phyloP scores from a whole-genome alignment of 441 rosid species.

The Aleurites moluccanus region DNA sequence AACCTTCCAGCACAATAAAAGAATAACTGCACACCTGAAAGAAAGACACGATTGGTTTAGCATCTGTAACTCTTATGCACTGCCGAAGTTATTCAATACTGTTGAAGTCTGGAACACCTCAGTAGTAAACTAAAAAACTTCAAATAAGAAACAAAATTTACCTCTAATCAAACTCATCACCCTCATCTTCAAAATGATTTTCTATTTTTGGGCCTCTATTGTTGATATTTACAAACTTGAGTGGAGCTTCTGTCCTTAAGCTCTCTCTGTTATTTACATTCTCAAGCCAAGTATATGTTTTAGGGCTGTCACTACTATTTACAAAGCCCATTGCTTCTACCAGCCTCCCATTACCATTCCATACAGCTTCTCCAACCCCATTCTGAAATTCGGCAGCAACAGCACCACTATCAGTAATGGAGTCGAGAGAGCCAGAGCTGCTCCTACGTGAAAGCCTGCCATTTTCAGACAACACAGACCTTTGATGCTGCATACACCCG shows the following conservation, averaged over 20 bases:
- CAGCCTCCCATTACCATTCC: slow-evolving; percentile 34
- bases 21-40: slow-evolving; percentile 50
- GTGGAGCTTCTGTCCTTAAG: slow-evolving; percentile 44
- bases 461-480: slow-evolving; percentile 37
- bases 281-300: slow-evolving; percentile 34
- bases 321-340: slow-evolving; percentile 43
- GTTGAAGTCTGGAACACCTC: not conserved
- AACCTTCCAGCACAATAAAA: slow-evolving; percentile 37
- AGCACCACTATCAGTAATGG: slow-evolving; percentile 26
- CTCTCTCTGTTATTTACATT: slow-evolving; percentile 62
- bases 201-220: slow-evolving; percentile 40
- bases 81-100: too few relatives aligned
- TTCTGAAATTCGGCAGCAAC: slow-evolving; percentile 27
- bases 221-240: slow-evolving; percentile 54
- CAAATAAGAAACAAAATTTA: slow-evolving; percentile 25
- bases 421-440: slow-evolving; percentile 43
- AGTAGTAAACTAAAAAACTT: not conserved
- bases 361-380: slow-evolving; percentile 35
- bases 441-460: slow-evolving; percentile 34
- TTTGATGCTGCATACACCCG: slow-evolving; percentile 34
- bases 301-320: slow-evolving; percentile 38
- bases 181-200: slow-evolving; percentile 57
- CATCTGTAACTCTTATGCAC: not conserved
- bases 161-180: slow-evolving; percentile 58
- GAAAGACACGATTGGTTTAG: not conserved